Evolutionary conservation across 2,329 filamentous ascomycete genomes (phyloP).

Genomic region (Pseudogymnoascus sp.): DNA sequence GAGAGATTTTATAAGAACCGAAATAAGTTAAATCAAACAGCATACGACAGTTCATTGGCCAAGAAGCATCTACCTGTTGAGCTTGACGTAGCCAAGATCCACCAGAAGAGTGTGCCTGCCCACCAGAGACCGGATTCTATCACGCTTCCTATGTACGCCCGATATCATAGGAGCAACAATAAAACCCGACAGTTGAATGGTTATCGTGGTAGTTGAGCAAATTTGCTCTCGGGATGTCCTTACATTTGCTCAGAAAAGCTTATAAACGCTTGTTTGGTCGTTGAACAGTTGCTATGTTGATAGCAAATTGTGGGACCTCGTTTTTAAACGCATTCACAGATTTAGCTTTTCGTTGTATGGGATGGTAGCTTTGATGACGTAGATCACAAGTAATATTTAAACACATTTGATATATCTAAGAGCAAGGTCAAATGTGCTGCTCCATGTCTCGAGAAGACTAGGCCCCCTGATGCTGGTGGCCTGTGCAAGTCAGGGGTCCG

Average conservation of each 20-base stretch:
- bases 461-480: neutral
- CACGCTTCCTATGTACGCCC: slow-evolving; percentile 12
- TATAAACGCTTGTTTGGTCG: no score
- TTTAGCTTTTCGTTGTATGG: neutral
- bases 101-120: neutral
- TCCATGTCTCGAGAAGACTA: neutral
- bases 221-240: neutral
- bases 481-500: neutral
- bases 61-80: neutral
- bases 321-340: no score
- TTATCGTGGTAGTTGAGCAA: neutral
- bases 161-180: slow-evolving; percentile 9
- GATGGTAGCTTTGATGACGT: neutral
- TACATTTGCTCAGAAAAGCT: neutral
- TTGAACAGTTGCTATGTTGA: neutral
- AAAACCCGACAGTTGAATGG: neutral
- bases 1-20: neutral
- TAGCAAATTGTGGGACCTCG: neutral
- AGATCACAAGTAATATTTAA: neutral
- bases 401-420: no score
- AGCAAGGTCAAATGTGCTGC: neutral
- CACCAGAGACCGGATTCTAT: slow-evolving; percentile 13
- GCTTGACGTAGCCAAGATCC: neutral
- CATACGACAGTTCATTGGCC: neutral
- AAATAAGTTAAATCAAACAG: neutral